These are phyloP conservation scores for Candida insectorum DNA, from an alignment of 805 yeast genomes.

Conservation along the genomic window DNA sequence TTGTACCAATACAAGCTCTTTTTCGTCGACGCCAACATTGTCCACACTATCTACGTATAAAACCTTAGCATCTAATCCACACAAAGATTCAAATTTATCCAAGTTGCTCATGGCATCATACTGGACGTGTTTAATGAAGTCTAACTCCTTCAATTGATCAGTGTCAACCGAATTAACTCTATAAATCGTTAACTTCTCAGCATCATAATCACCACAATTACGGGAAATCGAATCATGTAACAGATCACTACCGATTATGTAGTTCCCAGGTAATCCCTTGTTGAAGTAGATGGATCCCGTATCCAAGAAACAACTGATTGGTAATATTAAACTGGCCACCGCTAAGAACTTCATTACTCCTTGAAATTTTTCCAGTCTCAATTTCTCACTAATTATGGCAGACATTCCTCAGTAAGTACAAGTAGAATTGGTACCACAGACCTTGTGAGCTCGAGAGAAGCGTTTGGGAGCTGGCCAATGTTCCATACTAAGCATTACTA, in stretches of 20 bases:
- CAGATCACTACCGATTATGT: conserved; percentile 16
- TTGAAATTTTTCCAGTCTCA: neutral
- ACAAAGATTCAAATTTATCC: conserved; percentile 11
- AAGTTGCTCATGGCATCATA: conserved; percentile 12
- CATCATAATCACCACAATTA: conserved; percentile 2
- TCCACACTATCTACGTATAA: neutral
- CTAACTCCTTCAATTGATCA: neutral
- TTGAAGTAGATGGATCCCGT: conserved; percentile 4
- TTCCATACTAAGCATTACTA: conserved; percentile 3
- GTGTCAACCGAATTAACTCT: conserved; percentile 14
- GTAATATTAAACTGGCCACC: conserved; percentile 1
- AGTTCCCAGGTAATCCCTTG: conserved; percentile 7
- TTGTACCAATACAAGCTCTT: conserved; percentile 6
- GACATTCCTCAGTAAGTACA: conserved; percentile 43
- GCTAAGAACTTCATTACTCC: neutral
- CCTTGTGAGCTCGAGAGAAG: neutral
- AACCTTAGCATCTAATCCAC: conserved; percentile 4
- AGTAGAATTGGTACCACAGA: too few relatives aligned
- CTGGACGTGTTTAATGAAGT: conserved; percentile 14
- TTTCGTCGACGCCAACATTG: conserved; percentile 1
- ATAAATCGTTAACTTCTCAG: conserved; percentile 15
- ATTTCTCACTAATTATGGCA: too few relatives aligned
- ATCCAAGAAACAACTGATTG: conserved; percentile 4
- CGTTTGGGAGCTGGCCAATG: neutral
- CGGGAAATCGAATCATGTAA: conserved; percentile 13